phyloP scores from a whole-genome alignment of 2,329 filamentous ascomycete genomes.

The Pseudogymnoascus sp. region DNA sequence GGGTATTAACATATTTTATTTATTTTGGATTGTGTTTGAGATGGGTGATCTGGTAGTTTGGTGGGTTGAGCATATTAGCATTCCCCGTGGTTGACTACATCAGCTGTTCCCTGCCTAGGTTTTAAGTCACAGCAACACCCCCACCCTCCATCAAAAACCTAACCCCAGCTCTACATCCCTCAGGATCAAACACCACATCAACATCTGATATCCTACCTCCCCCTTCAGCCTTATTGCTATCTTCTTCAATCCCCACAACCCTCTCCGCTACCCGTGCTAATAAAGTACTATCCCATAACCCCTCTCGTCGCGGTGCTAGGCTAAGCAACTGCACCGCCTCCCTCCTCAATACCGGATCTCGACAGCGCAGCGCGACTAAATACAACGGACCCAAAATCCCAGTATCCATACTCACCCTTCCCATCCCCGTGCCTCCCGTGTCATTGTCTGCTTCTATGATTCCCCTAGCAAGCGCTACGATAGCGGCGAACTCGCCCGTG shows the following conservation, averaged over 20 bases:
- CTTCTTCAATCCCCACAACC: slow-evolving; percentile 15
- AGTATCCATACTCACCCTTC: slow-evolving; percentile 29
- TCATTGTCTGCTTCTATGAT: background rate
- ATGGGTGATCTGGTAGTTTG: no score
- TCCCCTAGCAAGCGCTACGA: background rate
- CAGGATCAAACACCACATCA: background rate
- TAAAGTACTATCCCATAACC: slow-evolving; percentile 49
- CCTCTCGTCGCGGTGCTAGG: slow-evolving; percentile 54
- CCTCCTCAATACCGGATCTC: slow-evolving; percentile 45
- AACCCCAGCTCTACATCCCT: background rate
- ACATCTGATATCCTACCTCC: background rate
- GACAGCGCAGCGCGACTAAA: slow-evolving; percentile 55
- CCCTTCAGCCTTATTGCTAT: background rate
- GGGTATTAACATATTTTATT: no score
- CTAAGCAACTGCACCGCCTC: slow-evolving; percentile 52
- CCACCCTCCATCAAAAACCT: background rate
- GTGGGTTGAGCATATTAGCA: no score
- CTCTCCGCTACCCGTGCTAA: slow-evolving; percentile 10
- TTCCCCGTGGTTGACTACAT: no score
- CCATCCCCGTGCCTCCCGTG: no score
- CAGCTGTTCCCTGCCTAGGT: no score
- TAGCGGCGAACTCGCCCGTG: background rate
- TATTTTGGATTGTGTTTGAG: no score
- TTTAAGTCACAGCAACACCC: background rate
- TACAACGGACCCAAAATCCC: slow-evolving; percentile 57